These are phyloP conservation scores for Tagetes erecta DNA, from an alignment of 129 eudicot species.

Conservation along the genomic window DNA sequence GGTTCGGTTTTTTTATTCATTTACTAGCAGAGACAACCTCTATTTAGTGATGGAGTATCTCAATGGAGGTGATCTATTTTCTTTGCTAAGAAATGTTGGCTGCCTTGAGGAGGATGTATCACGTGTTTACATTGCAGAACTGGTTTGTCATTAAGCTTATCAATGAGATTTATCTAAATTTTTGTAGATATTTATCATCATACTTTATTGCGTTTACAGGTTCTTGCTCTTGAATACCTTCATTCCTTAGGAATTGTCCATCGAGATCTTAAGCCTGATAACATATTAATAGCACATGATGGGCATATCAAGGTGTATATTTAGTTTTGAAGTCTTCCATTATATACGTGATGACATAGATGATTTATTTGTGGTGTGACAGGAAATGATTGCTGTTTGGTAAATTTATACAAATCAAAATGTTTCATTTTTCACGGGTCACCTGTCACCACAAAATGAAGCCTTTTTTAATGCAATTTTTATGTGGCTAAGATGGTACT, in stretches of 20 bases:
- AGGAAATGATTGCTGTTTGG: conserved; percentile 3
- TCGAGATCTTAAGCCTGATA: conserved; percentile 94
- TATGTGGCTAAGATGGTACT: conserved; percentile 4
- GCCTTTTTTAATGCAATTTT: neutral
- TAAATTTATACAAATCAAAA: conserved; percentile 5
- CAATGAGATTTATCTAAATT: neutral
- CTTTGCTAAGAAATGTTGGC: conserved; percentile 75
- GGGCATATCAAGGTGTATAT: conserved; percentile 82
- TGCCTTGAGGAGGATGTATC: conserved; percentile 82
- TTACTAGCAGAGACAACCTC: conserved; percentile 77
- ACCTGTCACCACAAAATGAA: conserved; percentile 15
- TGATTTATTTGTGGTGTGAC: too few relatives aligned
- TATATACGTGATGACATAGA: neutral
- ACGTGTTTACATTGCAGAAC: conserved; percentile 75
- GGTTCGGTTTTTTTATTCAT: conserved; percentile 89
- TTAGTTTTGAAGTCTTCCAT: neutral
- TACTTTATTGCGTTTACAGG: conserved; percentile 47
- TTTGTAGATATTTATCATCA: conserved; percentile 4
- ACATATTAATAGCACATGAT: conserved; percentile 81
- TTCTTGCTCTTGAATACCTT: conserved; percentile 92
- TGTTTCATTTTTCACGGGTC: conserved; percentile 5
- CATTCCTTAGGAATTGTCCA: conserved; percentile 87
- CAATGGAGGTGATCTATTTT: conserved; percentile 87
- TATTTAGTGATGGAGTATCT: conserved; percentile 94
- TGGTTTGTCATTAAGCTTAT: conserved; percentile 45